Conservation (phyloP, 2,329 filamentous ascomycete species). For the Phialophora macrospora region DNA sequence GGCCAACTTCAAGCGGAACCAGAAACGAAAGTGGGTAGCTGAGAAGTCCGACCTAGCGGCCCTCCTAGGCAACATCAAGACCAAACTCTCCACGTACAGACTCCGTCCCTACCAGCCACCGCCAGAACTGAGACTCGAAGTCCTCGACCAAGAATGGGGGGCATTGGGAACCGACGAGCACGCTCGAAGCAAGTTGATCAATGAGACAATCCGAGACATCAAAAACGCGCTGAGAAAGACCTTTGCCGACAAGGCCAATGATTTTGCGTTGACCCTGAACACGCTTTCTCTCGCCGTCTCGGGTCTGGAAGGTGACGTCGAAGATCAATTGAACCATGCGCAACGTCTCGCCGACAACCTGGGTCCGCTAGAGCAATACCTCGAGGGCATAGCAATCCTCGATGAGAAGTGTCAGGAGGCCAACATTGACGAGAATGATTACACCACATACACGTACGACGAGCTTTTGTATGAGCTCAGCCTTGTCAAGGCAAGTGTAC, state of each 20-base stretch:
- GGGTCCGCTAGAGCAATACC: conserved; percentile 85
- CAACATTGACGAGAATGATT: conserved; percentile 99
- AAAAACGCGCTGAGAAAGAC: conserved; percentile 91
- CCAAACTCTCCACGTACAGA: conserved; percentile 93
- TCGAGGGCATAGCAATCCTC: conserved; percentile 82
- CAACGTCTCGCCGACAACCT: conserved; percentile 83
- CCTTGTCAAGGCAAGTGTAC: conserved; percentile 86
- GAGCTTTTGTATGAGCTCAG: conserved; percentile 92
- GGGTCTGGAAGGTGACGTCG: conserved; percentile 94
- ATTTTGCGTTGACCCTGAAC: conserved; percentile 93
- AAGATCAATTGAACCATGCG: conserved; percentile 90
- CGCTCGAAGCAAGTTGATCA: conserved; percentile 87
- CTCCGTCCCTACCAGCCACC: conserved; percentile 90
- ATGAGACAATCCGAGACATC: conserved; percentile 98
- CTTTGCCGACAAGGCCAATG: conserved; percentile 97
- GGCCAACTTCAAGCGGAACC: conserved; percentile 83
- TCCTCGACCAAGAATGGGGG: conserved; percentile 81
- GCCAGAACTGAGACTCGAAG: conserved; percentile 77
- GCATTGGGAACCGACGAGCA: conserved; percentile 82
- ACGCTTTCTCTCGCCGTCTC: conserved; percentile 94
- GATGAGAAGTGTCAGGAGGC: conserved; percentile 91
- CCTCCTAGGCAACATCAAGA: conserved; percentile 96
- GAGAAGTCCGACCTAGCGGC: conserved; percentile 96
- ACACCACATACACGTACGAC: conserved; percentile 98
- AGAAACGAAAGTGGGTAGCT: conserved; percentile 94